A percentile compares a stretch with the other conserved stretches of the same genome.
Conservation (phyloP, 768 basidiomycete genomes). For the Suillus americanus region DNA sequence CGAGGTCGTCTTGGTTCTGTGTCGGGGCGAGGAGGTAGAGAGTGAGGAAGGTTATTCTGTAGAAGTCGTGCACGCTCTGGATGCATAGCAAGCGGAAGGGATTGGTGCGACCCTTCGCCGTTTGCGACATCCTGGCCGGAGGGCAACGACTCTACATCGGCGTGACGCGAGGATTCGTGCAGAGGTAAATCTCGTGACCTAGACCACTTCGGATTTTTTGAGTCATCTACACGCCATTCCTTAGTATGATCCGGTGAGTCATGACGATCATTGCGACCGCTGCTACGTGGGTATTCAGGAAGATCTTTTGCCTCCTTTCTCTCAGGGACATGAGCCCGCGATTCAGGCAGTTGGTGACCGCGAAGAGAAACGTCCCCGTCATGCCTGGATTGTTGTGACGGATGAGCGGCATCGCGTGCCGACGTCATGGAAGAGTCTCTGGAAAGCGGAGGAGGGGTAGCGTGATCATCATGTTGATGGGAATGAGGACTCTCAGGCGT, state of each 20-base stretch:
- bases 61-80: constrained; percentile 32
- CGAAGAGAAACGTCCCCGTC: not conserved
- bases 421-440: constrained; percentile 29
- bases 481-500: constrained; percentile 18
- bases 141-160: not conserved
- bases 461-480: constrained; percentile 19
- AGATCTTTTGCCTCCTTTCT: not conserved
- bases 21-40: constrained; percentile 26
- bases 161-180: not conserved
- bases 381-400: not conserved
- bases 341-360: constrained; percentile 1
- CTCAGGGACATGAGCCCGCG: no score
- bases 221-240: not conserved
- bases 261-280: not conserved
- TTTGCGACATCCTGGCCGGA: not conserved
- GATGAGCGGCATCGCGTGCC: constrained; percentile 15
- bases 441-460: constrained; percentile 29
- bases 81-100: constrained; percentile 23
- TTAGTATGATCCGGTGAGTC: not conserved
- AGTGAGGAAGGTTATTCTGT: constrained; percentile 22
- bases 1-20: constrained; percentile 15
- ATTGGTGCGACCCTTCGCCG: constrained; percentile 1
- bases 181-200: not conserved
- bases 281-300: not conserved
- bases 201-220: not conserved